Evolutionary conservation across 768 basidiomycete species (phyloP).

Genomic region (Mycena rebaudengoi): DNA sequence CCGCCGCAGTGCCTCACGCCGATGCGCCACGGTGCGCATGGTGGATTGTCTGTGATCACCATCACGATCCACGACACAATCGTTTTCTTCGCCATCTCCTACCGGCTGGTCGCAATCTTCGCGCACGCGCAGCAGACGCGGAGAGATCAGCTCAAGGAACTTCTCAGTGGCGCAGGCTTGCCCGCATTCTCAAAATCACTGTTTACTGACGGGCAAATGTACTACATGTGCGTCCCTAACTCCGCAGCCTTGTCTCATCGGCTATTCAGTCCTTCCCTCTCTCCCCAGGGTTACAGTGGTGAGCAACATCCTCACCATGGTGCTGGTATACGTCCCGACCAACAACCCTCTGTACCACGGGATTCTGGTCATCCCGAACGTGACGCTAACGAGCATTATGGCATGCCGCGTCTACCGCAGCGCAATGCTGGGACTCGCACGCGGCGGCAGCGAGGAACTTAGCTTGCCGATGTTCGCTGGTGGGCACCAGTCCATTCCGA

Average conservation of each 20-base stretch:
- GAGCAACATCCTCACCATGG: not conserved
- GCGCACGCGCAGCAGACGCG: not conserved
- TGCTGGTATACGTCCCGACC: not conserved
- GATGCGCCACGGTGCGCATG: slow-evolving; percentile 21
- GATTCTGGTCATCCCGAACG: not conserved
- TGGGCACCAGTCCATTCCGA: not conserved
- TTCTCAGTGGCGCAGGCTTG: slow-evolving; percentile 33
- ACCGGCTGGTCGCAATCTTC: slow-evolving; percentile 25
- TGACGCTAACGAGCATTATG: slow-evolving; percentile 18
- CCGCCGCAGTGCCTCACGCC: slow-evolving; percentile 37
- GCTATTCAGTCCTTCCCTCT: not conserved
- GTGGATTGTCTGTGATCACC: slow-evolving; percentile 26
- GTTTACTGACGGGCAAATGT: slow-evolving; percentile 41
- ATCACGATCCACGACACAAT: slow-evolving; percentile 36
- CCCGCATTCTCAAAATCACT: slow-evolving; percentile 39
- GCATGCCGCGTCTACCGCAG: slow-evolving; percentile 18
- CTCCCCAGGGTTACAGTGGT: slow-evolving; percentile 1
- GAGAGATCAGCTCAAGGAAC: not conserved
- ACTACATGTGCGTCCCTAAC: slow-evolving; percentile 37
- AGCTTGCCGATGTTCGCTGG: not conserved
- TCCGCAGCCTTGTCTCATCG: not conserved
- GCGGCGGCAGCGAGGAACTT: not conserved
- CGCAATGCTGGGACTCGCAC: slow-evolving; percentile 2
- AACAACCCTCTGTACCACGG: slow-evolving; percentile 1
- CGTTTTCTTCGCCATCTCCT: slow-evolving; percentile 41